Evolutionary conservation across 1,284 basidiomycete species (phyloP), one percentile per base, ranked within the genome.

Genomic region (Nidula niveotomentosa): DNA sequence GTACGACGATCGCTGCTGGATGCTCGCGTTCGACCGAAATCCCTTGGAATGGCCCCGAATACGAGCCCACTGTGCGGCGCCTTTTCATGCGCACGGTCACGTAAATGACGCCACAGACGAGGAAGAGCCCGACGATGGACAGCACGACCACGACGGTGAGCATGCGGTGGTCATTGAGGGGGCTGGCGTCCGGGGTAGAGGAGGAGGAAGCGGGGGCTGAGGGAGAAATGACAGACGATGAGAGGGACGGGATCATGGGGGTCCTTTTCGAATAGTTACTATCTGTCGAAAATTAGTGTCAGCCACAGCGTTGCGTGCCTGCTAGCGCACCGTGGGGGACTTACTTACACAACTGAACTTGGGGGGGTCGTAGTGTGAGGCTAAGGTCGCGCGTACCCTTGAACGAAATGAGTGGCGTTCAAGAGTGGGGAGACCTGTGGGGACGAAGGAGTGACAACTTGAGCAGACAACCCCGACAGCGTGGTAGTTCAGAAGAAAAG

Each of bases 1-100:
- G 71, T 30, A 67, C 66, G 35, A 73, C 73, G 9, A 63, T 63
- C 9, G 68, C 61, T 1, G 72, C 71, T 49, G 68, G 66, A 55
- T 73, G 70, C 9, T 57, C 57, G 30, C 55, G 54, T 35, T 69
- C 60, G n/a, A 61, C 48, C 8, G 65, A 61, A 5, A 57, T 65
- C 15, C 67, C 67, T 35, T 62, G 62, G 48, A 59, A 64, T 39
- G 65, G 64, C 37, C 60, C 65, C 34, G 43, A 47, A 35, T 13
- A 39, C 9, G 23, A 18, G 7, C 43, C 41, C 9, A 50, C 48
- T 35, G 34, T 36, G 43, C 62, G 57, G 15, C 65, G 57, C 13
- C 67, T 62, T 51, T 69, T 69, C 35, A 67, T 55, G 3, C 68
- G 62, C 18, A 67, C 43, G 10, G 66, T 69, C 45, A 65, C 54